Evolutionary conservation across 2,329 filamentous ascomycete species (phyloP), one percentile per base, ranked within the genome.

Genomic region (Xylariaceae sp.): DNA sequence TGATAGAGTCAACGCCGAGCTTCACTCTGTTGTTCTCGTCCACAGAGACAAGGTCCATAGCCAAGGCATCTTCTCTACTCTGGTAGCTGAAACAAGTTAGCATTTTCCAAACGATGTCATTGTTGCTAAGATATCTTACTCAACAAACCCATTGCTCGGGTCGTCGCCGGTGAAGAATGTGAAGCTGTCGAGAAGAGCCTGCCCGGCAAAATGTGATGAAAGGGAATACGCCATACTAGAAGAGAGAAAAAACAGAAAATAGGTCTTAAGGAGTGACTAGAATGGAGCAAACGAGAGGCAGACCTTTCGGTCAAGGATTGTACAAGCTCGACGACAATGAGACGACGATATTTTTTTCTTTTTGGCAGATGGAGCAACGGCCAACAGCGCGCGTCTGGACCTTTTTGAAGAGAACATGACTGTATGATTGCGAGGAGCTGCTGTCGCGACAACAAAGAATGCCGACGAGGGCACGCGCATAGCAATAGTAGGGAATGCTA

Each of bases 71-170:
- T n/a, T 61, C 54, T 44, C 67, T 66, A 52, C 59, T 72, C 48
- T 77, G 71, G 40, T 78, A 77, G 44, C 73, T 75, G 22, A 44
- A 12, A n/a, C 33, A 6, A 5, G 14, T 55, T 27, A 57, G 49
- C 19, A 5, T 32, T 11, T 1, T 22, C 14, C 14, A 18, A 1
- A 3, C 31, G 38, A 9, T 7, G 4, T 27, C 22, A 27, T 27
- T 27, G 4, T 7, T 27, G 12, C 11, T 6, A 15, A 14, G 73
- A 62, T 27, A 10, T 32, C 77, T 65, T 82, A 90, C 63, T 75
- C 68, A 22, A 90, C 86, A 59, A 79, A 88, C 40, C 86, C 87
- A 54, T 83, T 68, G 11, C 81, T 89, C 1, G 80, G 83, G 59
- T 90, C 86, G 5, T 55, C 44, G 1, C 68, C 71, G 14, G 74